Conservation (phyloP, 139 green algal species). For the Micractinium sp. region DNA sequence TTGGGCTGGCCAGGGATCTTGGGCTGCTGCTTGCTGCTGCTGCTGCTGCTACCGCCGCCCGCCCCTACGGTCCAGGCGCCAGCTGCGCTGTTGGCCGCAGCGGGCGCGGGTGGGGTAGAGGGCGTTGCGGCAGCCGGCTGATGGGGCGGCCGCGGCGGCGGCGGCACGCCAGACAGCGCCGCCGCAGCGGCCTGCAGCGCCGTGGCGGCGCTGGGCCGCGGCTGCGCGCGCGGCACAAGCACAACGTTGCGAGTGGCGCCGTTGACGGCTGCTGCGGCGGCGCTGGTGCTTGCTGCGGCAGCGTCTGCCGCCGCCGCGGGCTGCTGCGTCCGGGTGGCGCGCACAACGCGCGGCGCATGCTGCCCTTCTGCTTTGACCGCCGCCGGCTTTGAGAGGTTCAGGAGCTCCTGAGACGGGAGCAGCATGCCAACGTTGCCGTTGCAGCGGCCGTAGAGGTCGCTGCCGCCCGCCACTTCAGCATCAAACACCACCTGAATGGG, state of each 20-base stretch:
- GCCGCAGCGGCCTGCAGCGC: slow-evolving; percentile 9
- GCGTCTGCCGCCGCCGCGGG: background rate
- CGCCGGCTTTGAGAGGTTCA: slow-evolving; percentile 66
- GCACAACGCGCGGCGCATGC: slow-evolving; percentile 25
- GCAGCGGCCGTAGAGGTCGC: slow-evolving; percentile 57
- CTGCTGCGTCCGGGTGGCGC: slow-evolving; percentile 3
- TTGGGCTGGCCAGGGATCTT: slow-evolving; percentile 29
- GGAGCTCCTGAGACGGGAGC: slow-evolving; percentile 36
- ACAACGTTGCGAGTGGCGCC: background rate
- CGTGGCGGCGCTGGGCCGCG: background rate
- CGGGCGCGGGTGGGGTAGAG: background rate
- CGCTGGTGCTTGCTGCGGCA: background rate
- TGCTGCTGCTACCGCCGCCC: too few relatives aligned
- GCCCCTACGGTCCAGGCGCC: too few relatives aligned
- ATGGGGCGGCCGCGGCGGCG: background rate
- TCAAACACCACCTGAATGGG: slow-evolving; percentile 61
- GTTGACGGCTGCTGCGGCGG: background rate
- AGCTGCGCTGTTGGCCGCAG: background rate
- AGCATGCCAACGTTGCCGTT: slow-evolving; percentile 46
- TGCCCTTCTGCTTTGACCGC: slow-evolving; percentile 38
- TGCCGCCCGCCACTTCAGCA: slow-evolving; percentile 48
- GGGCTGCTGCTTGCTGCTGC: slow-evolving; percentile 14
- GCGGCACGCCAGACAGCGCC: background rate
- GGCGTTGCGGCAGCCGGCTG: background rate
- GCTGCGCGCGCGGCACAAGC: background rate